Evolutionary conservation across 2,329 filamentous ascomycete genomes (phyloP), one percentile per base, ranked within the genome.

Genomic region (Xylaria multiplex): DNA sequence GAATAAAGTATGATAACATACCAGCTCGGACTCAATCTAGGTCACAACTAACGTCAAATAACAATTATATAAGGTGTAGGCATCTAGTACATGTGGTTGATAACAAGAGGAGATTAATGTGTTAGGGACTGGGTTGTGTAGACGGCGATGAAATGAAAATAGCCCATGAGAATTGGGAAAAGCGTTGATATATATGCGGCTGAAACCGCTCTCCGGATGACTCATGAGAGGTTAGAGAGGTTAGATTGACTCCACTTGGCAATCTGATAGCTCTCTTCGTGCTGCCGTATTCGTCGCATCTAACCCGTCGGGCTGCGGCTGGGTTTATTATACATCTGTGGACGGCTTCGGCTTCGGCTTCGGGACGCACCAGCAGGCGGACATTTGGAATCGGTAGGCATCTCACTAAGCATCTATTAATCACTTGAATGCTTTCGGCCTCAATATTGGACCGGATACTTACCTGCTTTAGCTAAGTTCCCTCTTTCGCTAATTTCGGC

Each of bases 331-430:
- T 43, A 49, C 50, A 49, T 50, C n/a, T 46, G 13, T 22, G 19
- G 19, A 22, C 48, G 42, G 59, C 60, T 49, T 57, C 64, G 59
- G 64, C 59, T 62, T 52, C 64, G 59, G 63, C 63, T 65, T 58
- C 61, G 54, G 61, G 37, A 14, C 1, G 9, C 11, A 37, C 6
- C 19, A n/a, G 6, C 1, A 13, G 27, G 30, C 24, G n/a, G 60
- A 57, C 35, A n/a, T 11, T 4, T 2, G 13, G 24, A 13, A 24
- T 40, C 8, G 24, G 19, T 37, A 4, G n/a, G 32, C 16, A 27
- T 16, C 30, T 42, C 6, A 4, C 43, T 50, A 62, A 16, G 7
- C 30, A 35, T 32, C 7, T 43, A 43, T 24, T 50, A 46, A 32
- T 35, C 32, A 50, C 19, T 43, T 42, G 14, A 42, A 32, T 19